Evolutionary conservation across 2,329 filamentous ascomycete genomes (phyloP).

Genomic region (Penicillium sp.): DNA sequence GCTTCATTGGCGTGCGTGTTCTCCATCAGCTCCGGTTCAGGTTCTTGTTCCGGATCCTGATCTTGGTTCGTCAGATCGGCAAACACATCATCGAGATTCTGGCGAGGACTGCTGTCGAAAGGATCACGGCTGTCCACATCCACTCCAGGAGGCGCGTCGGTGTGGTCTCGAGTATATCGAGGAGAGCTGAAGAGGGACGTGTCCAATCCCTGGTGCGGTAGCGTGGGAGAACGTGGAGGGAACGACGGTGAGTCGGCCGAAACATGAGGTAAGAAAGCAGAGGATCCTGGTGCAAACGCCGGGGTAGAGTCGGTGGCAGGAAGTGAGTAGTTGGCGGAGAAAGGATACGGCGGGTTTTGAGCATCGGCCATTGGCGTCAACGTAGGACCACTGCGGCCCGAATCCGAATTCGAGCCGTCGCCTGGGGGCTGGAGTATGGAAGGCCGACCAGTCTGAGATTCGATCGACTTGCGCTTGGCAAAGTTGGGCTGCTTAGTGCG

Average conservation of each 20-base stretch:
- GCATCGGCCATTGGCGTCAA: constrained; percentile 27
- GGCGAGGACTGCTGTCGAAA: constrained; percentile 34
- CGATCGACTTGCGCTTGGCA: constrained; percentile 64
- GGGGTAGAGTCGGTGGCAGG: constrained; percentile 31
- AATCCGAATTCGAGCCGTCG: too few species aligned
- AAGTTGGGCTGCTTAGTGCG: constrained; percentile 64
- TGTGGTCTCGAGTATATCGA: too few species aligned
- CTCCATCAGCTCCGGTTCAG: constrained; percentile 30
- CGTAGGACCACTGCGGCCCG: constrained; percentile 23
- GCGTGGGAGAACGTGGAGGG: constrained; percentile 34
- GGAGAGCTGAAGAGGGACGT: constrained; percentile 38
- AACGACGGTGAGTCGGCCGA: constrained; percentile 33
- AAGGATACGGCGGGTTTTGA: constrained; percentile 29
- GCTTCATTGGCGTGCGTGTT: constrained; percentile 42
- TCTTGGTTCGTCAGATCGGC: constrained; percentile 42
- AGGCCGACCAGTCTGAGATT: too few species aligned
- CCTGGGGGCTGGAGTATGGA: too few species aligned
- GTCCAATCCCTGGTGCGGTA: constrained; percentile 30
- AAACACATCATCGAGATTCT: constrained; percentile 39
- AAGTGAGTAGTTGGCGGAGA: constrained; percentile 34
- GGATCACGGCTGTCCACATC: constrained; percentile 30
- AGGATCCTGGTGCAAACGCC: constrained; percentile 29
- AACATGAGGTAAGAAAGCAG: constrained; percentile 34
- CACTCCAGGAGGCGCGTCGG: too few species aligned
- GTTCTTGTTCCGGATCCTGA: constrained; percentile 28